A percentile compares a stretch with the other conserved stretches of the same genome.
phyloP scores from a whole-genome alignment of 192 early-diverging fungal genomes.

The Dissophora ornata region DNA sequence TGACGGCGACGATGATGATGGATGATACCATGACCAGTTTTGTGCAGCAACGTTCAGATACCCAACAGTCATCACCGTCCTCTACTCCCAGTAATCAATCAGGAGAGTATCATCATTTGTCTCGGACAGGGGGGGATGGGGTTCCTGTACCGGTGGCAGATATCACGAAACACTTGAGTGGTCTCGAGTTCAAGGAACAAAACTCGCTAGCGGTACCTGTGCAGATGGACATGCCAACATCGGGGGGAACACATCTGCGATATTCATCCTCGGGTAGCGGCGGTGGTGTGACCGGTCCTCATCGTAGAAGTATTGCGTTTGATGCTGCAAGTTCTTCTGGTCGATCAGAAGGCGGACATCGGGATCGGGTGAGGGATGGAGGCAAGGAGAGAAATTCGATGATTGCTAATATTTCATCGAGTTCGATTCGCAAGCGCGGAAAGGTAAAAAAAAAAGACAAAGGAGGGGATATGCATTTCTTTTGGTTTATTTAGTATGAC shows the following conservation, averaged over 20 bases:
- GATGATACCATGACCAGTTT: constrained; percentile 32
- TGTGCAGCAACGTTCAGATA: constrained; percentile 15
- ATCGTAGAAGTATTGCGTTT: constrained; percentile 42
- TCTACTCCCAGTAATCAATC: constrained; percentile 30
- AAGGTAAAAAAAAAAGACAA: too few relatives aligned
- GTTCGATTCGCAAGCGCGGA: constrained; percentile 47
- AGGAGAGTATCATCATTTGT: too few relatives aligned
- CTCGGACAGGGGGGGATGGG: constrained; percentile 1
- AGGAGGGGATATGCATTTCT: neutral
- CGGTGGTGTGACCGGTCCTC: constrained; percentile 2
- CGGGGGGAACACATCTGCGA: constrained; percentile 12
- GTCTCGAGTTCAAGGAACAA: constrained; percentile 43
- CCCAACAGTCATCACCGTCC: constrained; percentile 16
- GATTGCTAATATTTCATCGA: constrained; percentile 1
- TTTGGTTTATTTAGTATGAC: too few relatives aligned
- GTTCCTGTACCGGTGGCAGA: constrained; percentile 45
- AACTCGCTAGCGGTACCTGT: neutral
- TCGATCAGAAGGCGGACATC: constrained; percentile 8
- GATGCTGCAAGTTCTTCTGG: constrained; percentile 8
- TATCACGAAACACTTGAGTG: constrained; percentile 49
- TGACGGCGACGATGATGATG: constrained; percentile 8
- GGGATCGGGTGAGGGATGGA: neutral
- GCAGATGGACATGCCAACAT: constrained; percentile 10
- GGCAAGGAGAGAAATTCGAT: constrained; percentile 31
- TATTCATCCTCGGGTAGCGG: constrained; percentile 28